Percentiles rank a stretch among this genome's conserved stretches.
Evolutionary conservation across 2,329 filamentous ascomycete genomes (phyloP).

Genomic region (Verticillium isaacii): DNA sequence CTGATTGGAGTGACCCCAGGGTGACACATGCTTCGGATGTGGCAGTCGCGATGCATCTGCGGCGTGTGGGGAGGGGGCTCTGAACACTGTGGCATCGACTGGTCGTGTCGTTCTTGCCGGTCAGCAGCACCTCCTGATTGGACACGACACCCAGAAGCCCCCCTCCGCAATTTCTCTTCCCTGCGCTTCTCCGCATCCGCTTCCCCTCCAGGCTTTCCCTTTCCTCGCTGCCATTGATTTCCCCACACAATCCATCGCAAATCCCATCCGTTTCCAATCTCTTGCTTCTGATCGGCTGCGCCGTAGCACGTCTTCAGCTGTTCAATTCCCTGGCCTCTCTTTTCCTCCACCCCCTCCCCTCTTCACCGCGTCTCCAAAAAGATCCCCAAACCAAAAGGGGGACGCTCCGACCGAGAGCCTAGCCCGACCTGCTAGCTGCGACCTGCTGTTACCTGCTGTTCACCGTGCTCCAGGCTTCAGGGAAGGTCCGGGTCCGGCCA

Average conservation of each 20-base stretch:
- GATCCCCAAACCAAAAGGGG: no score
- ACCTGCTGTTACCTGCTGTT: not conserved
- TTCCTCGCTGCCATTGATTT: constrained; percentile 1
- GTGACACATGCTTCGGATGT: no score
- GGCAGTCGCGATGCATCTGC: constrained; percentile 13
- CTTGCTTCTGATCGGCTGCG: not conserved
- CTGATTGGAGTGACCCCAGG: no score
- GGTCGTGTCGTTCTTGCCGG: not conserved
- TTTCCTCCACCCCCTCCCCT: not conserved
- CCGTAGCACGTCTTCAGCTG: no score
- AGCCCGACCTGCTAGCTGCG: no score
- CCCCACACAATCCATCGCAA: constrained; percentile 9
- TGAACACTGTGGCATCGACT: not conserved
- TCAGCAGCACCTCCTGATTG: not conserved
- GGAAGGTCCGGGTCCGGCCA: not conserved
- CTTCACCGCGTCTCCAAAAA: not conserved
- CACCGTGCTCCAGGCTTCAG: not conserved
- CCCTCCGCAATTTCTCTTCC: not conserved
- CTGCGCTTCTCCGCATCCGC: constrained; percentile 8
- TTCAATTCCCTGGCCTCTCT: not conserved
- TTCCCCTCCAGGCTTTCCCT: not conserved
- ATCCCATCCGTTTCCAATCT: not conserved
- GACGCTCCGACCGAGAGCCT: no score
- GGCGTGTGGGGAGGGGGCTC: constrained; percentile 6
- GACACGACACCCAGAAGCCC: not conserved